Base-by-base conservation (phyloP, 2,329 filamentous ascomycete genomes). In the Cordyceps cateniannulata region DNA sequence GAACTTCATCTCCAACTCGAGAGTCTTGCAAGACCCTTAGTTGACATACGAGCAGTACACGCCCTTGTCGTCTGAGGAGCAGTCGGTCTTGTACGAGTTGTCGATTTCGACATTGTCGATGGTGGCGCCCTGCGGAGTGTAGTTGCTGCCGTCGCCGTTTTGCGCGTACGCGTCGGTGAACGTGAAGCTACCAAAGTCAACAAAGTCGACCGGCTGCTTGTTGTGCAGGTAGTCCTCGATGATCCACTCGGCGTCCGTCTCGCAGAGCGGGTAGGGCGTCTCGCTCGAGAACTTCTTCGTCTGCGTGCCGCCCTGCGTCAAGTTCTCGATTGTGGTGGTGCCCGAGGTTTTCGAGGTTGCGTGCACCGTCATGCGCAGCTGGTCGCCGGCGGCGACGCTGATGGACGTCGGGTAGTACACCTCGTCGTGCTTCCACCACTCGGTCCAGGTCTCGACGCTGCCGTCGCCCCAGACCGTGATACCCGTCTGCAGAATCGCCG, bases 221-320 rank as follows among this genome's bases (percentile, higher is more conserved):
- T 32, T 45, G 32, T 45, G 42, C n/a, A 22, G 6, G 8, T 45
- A 45, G 20, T 45, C 42, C 71, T 84, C 82, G 38, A 84, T 79
- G 66, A 85, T 84, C 81, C 81, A 85, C 67, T 85, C 82, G 16
- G 81, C 82, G 64, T 84, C 83, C 65, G 79, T 77, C 64, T 81
- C 74, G 66, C 76, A 79, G 35, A 83, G 75, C 38, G 65, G 61
- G 32, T 68, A 68, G n/a, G 65, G 64, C 63, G 81, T 72, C 48
- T 71, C 72, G 25, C 65, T 71, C 5, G 42, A 22, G 68, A 85
- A 77, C 5, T 72, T 75, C 72, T 84, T 77, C n/a, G 74, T 76
- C 44, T 80, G 80, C 2, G 65, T 75, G 68, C 80, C 67, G 42
- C 82, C 82, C 4, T 76, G 83, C 14, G 74, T 76, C 60, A 74